A percentile compares a stretch with the other conserved stretches of the same genome.
These are phyloP conservation scores for Sequoiadendron giganteum DNA, from an alignment of 75 land plant species.

Conservation along the genomic window DNA sequence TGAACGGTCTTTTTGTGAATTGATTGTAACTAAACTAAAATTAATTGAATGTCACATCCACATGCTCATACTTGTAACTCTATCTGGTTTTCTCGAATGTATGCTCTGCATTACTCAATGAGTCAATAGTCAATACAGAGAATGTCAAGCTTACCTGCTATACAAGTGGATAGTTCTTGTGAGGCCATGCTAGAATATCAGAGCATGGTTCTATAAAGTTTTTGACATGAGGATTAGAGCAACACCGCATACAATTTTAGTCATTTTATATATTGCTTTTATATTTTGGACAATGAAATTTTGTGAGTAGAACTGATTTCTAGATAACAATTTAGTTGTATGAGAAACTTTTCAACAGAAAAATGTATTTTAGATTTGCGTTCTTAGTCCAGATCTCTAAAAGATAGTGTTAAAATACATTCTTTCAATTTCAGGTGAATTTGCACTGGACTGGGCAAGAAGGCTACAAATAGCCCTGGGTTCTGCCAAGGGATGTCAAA, in stretches of 20 bases:
- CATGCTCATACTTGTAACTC: background rate
- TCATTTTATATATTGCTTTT: background rate
- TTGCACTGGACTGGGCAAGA: constrained; percentile 24
- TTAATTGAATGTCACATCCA: background rate
- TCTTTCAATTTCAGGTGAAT: background rate
- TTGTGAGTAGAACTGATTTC: background rate
- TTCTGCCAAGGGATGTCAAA: constrained; percentile 27
- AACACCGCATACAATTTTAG: background rate
- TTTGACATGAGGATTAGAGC: background rate
- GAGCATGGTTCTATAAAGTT: constrained; percentile 33
- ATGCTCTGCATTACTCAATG: constrained; percentile 9
- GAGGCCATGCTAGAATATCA: constrained; percentile 59
- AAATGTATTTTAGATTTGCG: constrained; percentile 37
- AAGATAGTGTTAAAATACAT: background rate
- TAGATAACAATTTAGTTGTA: background rate
- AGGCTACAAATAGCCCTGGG: constrained; percentile 36
- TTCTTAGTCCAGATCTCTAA: background rate
- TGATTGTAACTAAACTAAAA: background rate
- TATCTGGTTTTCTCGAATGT: constrained; percentile 39
- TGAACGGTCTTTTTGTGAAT: too few relatives aligned
- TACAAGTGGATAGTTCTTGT: background rate
- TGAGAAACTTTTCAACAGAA: constrained; percentile 57
- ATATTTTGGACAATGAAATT: background rate
- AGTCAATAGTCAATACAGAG: background rate
- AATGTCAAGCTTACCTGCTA: background rate